These are phyloP conservation scores for Torrubiella hemipterigena DNA, from an alignment of 2,329 filamentous ascomycete genomes.

Conservation along the genomic window DNA sequence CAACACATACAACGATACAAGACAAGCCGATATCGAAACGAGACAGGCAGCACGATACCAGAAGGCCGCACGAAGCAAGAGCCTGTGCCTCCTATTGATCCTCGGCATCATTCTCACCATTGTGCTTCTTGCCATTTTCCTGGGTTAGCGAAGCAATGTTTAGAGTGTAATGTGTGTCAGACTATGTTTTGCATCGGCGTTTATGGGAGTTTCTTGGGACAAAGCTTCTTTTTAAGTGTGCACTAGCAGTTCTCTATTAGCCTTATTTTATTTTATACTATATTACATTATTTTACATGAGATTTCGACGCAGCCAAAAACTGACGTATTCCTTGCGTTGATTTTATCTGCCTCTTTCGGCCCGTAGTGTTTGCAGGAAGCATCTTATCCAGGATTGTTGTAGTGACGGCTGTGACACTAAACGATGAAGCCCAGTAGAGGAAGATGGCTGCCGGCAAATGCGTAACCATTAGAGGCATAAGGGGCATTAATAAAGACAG, in stretches of 20 bases:
- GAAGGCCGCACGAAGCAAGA: conserved; percentile 89
- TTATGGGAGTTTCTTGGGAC: conserved; percentile 2
- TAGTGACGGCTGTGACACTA: conserved; percentile 20
- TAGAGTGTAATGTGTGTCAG: neutral
- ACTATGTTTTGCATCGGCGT: neutral
- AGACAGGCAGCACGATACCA: conserved; percentile 82
- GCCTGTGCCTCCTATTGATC: conserved; percentile 83
- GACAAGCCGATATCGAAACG: conserved; percentile 76
- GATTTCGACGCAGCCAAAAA: no score
- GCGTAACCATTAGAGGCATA: conserved; percentile 19
- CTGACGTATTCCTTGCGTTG: no score
- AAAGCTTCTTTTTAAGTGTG: no score
- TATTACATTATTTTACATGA: no score
- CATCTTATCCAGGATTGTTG: conserved; percentile 14
- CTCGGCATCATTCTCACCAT: conserved; percentile 81
- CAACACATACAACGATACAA: conserved; percentile 67
- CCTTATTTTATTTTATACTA: no score
- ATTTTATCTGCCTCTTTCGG: no score
- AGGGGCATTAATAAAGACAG: conserved; percentile 19
- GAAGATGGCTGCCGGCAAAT: conserved; percentile 27
- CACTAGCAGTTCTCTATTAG: no score
- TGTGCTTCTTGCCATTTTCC: conserved; percentile 72
- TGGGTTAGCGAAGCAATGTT: conserved; percentile 43
- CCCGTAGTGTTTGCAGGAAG: conserved; percentile 9
- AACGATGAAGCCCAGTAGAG: conserved; percentile 27